These are phyloP conservation scores for Nelumbo lutea DNA, from an alignment of 164 flowering plant genomes.

Conservation along the genomic window DNA sequence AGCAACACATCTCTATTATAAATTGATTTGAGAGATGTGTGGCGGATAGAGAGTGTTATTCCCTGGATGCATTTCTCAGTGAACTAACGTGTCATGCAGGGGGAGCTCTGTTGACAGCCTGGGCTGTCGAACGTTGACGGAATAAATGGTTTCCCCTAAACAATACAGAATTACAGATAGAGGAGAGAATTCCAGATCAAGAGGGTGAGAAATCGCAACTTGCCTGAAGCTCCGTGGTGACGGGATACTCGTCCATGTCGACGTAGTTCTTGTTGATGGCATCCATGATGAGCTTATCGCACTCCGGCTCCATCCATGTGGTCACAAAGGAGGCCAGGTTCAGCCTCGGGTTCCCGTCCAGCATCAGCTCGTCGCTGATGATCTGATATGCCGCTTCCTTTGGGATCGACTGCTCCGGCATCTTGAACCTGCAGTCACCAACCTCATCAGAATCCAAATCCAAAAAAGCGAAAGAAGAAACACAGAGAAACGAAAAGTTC, in stretches of 20 bases:
- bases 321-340: constrained; percentile 79
- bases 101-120: no score
- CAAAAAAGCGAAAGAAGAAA: not conserved
- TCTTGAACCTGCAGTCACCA: constrained; percentile 33
- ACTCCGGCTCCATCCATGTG: constrained; percentile 88
- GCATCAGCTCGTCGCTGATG: constrained; percentile 65
- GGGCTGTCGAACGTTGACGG: no score
- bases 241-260: constrained; percentile 85
- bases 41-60: no score
- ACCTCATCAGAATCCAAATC: not conserved
- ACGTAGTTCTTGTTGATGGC: constrained; percentile 73
- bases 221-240: constrained; percentile 76
- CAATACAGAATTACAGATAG: not conserved
- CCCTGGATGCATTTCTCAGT: no score
- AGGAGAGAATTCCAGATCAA: not conserved
- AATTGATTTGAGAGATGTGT: no score
- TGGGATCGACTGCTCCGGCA: constrained; percentile 55
- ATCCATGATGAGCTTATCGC: constrained; percentile 56
- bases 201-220: not conserved
- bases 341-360: constrained; percentile 73
- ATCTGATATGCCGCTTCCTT: constrained; percentile 78
- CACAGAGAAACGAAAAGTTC: not conserved
- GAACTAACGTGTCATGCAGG: no score
- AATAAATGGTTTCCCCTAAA: no score
- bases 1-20: no score